Evolutionary conservation across 2,329 filamentous ascomycete genomes (phyloP).

Genomic region (Botryotinia calthae): DNA sequence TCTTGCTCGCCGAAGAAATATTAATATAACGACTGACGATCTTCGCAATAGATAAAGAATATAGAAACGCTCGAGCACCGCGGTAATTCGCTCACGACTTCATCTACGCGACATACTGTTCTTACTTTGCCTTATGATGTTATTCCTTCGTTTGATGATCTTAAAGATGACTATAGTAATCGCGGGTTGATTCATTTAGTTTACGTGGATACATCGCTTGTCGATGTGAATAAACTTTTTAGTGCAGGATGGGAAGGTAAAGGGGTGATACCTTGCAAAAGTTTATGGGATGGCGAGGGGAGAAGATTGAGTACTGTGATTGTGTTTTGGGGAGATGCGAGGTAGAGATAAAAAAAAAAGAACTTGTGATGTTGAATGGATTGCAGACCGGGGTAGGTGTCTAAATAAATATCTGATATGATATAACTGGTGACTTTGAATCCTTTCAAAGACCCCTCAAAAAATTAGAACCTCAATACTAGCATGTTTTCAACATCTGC

Average conservation of each 20-base stretch:
- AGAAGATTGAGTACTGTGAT: slow-evolving; percentile 33
- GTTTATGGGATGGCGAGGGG: slow-evolving; percentile 44
- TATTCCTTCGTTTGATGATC: slow-evolving; percentile 15
- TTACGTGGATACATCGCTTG: slow-evolving; percentile 21
- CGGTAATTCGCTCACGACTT: neutral
- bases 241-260: slow-evolving; percentile 5
- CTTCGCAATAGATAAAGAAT: slow-evolving; percentile 10
- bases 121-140: neutral
- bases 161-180: neutral
- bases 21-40: neutral
- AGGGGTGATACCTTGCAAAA: slow-evolving; percentile 44
- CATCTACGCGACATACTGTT: slow-evolving; percentile 19
- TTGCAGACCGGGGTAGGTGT: neutral
- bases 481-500: too few relatives aligned
- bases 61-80: neutral
- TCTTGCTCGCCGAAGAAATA: neutral
- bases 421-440: neutral
- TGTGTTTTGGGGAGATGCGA: slow-evolving; percentile 3
- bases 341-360: neutral
- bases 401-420: neutral
- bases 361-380: neutral
- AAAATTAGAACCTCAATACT: too few relatives aligned
- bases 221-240: neutral
- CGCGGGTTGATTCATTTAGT: neutral
- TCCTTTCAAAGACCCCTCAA: too few relatives aligned